These are phyloP conservation scores for Camellia granthamiana DNA, from an alignment of 148 eudicot genomes.

Conservation along the genomic window DNA sequence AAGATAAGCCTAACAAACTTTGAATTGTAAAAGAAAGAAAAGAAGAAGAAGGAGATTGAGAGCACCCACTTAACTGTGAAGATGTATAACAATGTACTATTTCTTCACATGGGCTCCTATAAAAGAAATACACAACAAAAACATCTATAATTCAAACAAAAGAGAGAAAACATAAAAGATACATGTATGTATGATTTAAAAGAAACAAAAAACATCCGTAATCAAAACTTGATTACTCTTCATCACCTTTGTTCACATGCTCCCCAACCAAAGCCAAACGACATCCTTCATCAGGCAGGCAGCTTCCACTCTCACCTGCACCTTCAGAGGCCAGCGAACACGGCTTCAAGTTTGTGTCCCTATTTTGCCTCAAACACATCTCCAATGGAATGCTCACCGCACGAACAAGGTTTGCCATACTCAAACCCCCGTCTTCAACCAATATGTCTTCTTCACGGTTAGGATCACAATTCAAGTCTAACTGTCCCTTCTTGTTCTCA, in stretches of 20 bases:
- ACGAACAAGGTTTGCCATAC: slow-evolving; percentile 35
- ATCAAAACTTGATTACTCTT: neutral
- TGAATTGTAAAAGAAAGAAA: no score
- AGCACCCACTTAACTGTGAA: no score
- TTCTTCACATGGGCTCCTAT: neutral
- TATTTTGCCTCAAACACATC: slow-evolving; percentile 29
- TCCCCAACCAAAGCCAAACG: slow-evolving; percentile 9
- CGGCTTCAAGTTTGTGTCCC: slow-evolving; percentile 28
- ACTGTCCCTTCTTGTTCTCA: slow-evolving; percentile 38
- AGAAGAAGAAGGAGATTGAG: no score
- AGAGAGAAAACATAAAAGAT: neutral
- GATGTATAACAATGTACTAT: neutral
- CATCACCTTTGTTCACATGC: slow-evolving; percentile 4
- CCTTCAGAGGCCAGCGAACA: slow-evolving; percentile 13
- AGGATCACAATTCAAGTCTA: slow-evolving; percentile 77
- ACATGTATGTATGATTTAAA: neutral
- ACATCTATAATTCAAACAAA: neutral
- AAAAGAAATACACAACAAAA: neutral
- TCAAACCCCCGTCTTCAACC: slow-evolving; percentile 28
- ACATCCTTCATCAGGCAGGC: slow-evolving; percentile 8
- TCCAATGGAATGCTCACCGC: slow-evolving; percentile 40
- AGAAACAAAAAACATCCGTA: neutral
- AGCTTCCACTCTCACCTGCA: slow-evolving; percentile 15
- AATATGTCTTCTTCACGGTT: slow-evolving; percentile 52
- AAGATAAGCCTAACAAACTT: no score